Evolutionary conservation across 306 rosid species (phyloP).

Genomic region (Mucuna pruriens): DNA sequence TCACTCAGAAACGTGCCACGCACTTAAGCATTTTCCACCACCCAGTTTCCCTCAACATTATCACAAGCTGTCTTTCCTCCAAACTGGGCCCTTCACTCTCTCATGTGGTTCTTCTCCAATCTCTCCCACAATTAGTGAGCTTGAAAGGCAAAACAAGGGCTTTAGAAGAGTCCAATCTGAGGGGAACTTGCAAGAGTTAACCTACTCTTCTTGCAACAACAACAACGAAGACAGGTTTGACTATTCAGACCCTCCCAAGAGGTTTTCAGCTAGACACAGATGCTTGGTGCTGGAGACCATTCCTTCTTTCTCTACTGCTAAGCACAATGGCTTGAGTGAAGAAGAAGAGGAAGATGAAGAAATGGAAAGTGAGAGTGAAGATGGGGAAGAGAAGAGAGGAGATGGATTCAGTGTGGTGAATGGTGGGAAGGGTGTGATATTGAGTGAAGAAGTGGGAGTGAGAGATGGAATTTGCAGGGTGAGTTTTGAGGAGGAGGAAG

Average conservation of each 20-base stretch:
- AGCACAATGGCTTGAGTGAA: slow-evolving; percentile 30
- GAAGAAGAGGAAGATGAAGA: slow-evolving; percentile 69
- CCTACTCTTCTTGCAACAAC: slow-evolving; percentile 40
- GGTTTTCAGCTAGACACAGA: slow-evolving; percentile 39
- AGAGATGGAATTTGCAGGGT: slow-evolving; percentile 46
- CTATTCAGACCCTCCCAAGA: slow-evolving; percentile 34
- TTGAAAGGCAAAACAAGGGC: slow-evolving; percentile 44
- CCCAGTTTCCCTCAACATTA: slow-evolving; percentile 36
- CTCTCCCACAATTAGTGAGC: slow-evolving; percentile 66
- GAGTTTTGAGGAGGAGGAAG: slow-evolving; percentile 43
- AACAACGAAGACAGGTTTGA: slow-evolving; percentile 43
- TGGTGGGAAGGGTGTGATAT: slow-evolving; percentile 29
- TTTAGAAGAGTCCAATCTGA: slow-evolving; percentile 85
- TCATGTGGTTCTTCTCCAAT: slow-evolving; percentile 76
- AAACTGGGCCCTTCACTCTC: slow-evolving; percentile 45
- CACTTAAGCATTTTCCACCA: slow-evolving; percentile 51
- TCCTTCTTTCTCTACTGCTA: slow-evolving; percentile 52
- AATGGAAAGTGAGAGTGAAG: slow-evolving; percentile 49
- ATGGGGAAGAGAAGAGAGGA: slow-evolving; percentile 37
- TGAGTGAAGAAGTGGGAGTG: slow-evolving; percentile 43
- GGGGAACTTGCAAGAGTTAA: slow-evolving; percentile 71
- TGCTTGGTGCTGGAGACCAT: slow-evolving; percentile 57
- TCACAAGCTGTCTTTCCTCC: slow-evolving; percentile 48
- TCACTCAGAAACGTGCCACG: slow-evolving; percentile 50
- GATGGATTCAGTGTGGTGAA: slow-evolving; percentile 29